These are phyloP conservation scores for Aquilaria yunnanensis DNA, from an alignment of 345 rosid genomes.

Conservation along the genomic window DNA sequence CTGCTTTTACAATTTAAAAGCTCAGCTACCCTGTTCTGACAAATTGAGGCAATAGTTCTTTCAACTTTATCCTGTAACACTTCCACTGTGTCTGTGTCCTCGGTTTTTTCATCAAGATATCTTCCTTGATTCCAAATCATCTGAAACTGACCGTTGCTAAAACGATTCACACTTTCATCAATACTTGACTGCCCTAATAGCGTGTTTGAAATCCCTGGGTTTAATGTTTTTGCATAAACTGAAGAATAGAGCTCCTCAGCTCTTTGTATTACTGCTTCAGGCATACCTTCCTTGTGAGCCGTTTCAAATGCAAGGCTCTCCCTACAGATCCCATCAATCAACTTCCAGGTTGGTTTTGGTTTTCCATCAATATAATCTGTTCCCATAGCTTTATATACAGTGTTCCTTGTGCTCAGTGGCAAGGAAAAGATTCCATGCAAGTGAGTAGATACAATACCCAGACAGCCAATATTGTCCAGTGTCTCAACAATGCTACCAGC, in stretches of 20 bases:
- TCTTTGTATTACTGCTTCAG: slow-evolving; percentile 61
- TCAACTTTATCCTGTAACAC: slow-evolving; percentile 34
- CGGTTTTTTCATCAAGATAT: slow-evolving; percentile 16
- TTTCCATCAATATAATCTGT: slow-evolving; percentile 61
- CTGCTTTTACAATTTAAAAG: slow-evolving; percentile 30
- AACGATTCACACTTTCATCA: slow-evolving; percentile 15
- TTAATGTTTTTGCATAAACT: slow-evolving; percentile 20
- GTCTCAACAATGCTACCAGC: slow-evolving; percentile 88
- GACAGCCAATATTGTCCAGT: slow-evolving; percentile 75
- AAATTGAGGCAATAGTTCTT: slow-evolving; percentile 35
- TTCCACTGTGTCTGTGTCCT: slow-evolving; percentile 26
- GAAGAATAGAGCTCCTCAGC: slow-evolving; percentile 76
- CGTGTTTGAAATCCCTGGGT: slow-evolving; percentile 12
- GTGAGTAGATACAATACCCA: slow-evolving; percentile 93
- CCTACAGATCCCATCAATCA: slow-evolving; percentile 80
- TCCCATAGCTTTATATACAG: slow-evolving; percentile 79
- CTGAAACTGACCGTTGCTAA: slow-evolving; percentile 17
- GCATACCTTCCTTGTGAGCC: slow-evolving; percentile 89
- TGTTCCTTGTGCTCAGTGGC: slow-evolving; percentile 58
- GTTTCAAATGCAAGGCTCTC: slow-evolving; percentile 99
- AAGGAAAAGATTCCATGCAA: slow-evolving; percentile 79
- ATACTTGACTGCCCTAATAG: slow-evolving; percentile 15
- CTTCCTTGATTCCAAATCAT: slow-evolving; percentile 16
- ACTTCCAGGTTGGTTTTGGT: slow-evolving; percentile 83
- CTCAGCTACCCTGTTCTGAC: slow-evolving; percentile 51